phyloP scores from a whole-genome alignment of 2,329 filamentous ascomycete genomes.

The Colletotrichum sp. region DNA sequence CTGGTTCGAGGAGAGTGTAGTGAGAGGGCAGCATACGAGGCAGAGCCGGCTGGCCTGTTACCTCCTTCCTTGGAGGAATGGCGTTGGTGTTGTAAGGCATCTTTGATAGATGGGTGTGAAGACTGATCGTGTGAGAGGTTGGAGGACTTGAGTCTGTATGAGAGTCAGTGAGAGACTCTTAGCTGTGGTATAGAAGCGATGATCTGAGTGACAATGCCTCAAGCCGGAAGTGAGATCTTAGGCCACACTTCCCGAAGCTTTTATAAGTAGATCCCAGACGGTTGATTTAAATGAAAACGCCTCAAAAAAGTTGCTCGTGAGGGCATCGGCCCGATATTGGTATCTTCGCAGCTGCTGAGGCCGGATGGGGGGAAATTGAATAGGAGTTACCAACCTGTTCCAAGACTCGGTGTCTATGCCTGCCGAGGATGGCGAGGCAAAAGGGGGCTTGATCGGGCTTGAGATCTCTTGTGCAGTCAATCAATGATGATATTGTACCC shows the following conservation, averaged over 20 bases:
- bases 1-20: background rate
- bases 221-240: background rate
- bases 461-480: background rate
- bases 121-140: background rate
- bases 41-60: constrained; percentile 83
- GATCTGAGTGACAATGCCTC: background rate
- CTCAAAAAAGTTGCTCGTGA: background rate
- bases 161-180: background rate
- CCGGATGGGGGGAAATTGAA: background rate
- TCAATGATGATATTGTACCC: background rate
- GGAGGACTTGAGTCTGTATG: background rate
- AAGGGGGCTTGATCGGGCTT: background rate
- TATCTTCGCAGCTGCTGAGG: background rate
- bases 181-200: background rate
- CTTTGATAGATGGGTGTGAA: constrained; percentile 12
- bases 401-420: background rate
- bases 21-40: constrained; percentile 66
- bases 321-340: background rate
- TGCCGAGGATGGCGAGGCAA: background rate
- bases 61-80: constrained; percentile 79
- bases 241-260: background rate
- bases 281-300: background rate
- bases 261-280: background rate
- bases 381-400: background rate
- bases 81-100: constrained; percentile 94